Base-by-base conservation (phyloP, 2,329 filamentous ascomycete species). In the Leptographium procerum region DNA sequence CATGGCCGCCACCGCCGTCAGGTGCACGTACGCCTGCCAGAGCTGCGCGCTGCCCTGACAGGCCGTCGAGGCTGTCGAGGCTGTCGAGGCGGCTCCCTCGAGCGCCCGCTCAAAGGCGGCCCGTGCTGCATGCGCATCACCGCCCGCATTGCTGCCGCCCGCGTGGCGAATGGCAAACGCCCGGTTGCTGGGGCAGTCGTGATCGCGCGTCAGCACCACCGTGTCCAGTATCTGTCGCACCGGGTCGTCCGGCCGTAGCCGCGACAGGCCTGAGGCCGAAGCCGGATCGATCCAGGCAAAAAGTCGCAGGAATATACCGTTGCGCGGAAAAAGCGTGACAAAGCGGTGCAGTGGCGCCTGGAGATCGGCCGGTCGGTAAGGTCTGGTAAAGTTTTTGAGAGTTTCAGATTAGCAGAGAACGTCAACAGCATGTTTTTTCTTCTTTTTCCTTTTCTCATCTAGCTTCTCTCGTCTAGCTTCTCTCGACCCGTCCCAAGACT, bases 231-330 rank as follows among this genome's bases (percentile, higher is more conserved):
- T 71, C 7, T 80, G 76, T n/a, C 88, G 83, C 24, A 95, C 82
- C 22, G 89, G 86, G 64, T 95, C 88, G 61, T 90, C 82, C 28
- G 85, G 81, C 50, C 89, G 82, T 9, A 85, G 82, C 7, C 61
- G 62, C 7, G 60, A 52, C n/a, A 63, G 51, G 19, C 60, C 61
- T 50, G 63, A 62, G 19, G 61, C 45, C 1, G 57, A 34, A 2
- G 83, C 77, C 10, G 65, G 61, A 67, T 92, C 86, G 61, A 88
- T 85, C 76, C 85, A 88, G n/a, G 84, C 80, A 62, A 87, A 87
- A 0, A 94, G 72, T 1, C 80, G 76, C 1, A 95, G 77, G 61
- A 96, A 86, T 7, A 89, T 77, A 1, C 84, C 88, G 71, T 96
- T 96, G 54, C 77, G 75, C 0, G 91, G 89, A 68, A 91, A 95